These are phyloP conservation scores for Hericium rajendrae DNA, from an alignment of 768 basidiomycete species.

Conservation along the genomic window DNA sequence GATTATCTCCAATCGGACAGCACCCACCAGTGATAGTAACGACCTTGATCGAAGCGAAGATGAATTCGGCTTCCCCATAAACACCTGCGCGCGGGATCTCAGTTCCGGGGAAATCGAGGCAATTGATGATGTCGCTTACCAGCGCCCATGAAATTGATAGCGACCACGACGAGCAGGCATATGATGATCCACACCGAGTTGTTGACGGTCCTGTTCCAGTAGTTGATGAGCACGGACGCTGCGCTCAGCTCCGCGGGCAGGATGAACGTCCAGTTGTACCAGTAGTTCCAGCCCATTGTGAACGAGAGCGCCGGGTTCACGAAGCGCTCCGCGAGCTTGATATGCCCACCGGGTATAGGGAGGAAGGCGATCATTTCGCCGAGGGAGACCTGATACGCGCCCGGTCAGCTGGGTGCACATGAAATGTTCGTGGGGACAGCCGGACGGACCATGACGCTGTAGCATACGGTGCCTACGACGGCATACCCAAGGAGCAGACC, in stretches of 20 bases:
- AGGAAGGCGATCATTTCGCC: conserved; percentile 72
- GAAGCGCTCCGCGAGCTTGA: conserved; percentile 73
- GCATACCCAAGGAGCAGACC: conserved; percentile 68
- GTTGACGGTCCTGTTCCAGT: conserved; percentile 27
- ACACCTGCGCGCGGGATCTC: conserved; percentile 19
- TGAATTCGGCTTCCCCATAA: conserved; percentile 40
- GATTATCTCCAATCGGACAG: neutral
- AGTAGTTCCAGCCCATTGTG: conserved; percentile 44
- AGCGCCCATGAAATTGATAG: conserved; percentile 12
- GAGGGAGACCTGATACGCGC: conserved; percentile 41
- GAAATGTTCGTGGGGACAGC: too few relatives aligned
- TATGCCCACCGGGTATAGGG: conserved; percentile 73
- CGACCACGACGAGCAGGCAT: conserved; percentile 38
- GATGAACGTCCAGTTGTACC: conserved; percentile 19
- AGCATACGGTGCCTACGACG: conserved; percentile 56
- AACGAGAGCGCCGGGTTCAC: conserved; percentile 63
- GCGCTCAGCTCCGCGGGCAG: conserved; percentile 21
- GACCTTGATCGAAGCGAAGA: conserved; percentile 47
- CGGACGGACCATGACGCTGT: conserved; percentile 54
- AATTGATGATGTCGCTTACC: conserved; percentile 1
- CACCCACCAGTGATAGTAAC: conserved; percentile 29
- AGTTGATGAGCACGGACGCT: conserved; percentile 40
- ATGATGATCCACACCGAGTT: conserved; percentile 44
- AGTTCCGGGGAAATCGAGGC: neutral
- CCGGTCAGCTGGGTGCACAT: too few relatives aligned